Conservation (phyloP, 441 rosid genomes). For the Isatis lusitanica region DNA sequence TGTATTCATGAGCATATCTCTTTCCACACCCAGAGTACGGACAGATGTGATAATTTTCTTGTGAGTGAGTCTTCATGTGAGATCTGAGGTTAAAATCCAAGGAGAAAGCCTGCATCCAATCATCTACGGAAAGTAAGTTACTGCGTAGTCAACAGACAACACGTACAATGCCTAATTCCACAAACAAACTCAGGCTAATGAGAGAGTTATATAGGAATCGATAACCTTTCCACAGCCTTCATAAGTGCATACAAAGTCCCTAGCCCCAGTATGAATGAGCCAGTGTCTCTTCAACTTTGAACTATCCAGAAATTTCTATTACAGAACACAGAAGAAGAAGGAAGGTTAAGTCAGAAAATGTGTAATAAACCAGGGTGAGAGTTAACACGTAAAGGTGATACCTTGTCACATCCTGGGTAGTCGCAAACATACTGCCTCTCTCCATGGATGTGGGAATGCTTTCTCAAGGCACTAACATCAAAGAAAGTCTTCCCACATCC, state of each 20-base stretch:
- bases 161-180: not conserved
- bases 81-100: constrained; percentile 95
- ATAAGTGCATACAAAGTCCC: constrained; percentile 80
- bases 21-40: constrained; percentile 90
- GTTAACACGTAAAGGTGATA: constrained; percentile 15
- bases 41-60: constrained; percentile 94
- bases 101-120: constrained; percentile 80
- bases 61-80: constrained; percentile 98
- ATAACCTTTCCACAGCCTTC: constrained; percentile 99
- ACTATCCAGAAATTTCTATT: constrained; percentile 98
- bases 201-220: constrained; percentile 15
- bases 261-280: constrained; percentile 91
- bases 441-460: constrained; percentile 97
- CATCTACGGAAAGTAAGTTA: constrained; percentile 12
- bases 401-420: constrained; percentile 86
- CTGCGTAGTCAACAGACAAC: not conserved
- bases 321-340: constrained; percentile 23
- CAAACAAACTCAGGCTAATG: not conserved
- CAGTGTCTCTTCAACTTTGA: constrained; percentile 93
- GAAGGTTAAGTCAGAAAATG: not conserved
- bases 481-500: constrained; percentile 94
- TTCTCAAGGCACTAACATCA: constrained; percentile 87
- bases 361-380: not conserved
- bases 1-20: constrained; percentile 98
- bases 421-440: constrained; percentile 90